Conservation (phyloP, 192 early-diverging fungal genomes). For the Gamsiella multidivaricata region DNA sequence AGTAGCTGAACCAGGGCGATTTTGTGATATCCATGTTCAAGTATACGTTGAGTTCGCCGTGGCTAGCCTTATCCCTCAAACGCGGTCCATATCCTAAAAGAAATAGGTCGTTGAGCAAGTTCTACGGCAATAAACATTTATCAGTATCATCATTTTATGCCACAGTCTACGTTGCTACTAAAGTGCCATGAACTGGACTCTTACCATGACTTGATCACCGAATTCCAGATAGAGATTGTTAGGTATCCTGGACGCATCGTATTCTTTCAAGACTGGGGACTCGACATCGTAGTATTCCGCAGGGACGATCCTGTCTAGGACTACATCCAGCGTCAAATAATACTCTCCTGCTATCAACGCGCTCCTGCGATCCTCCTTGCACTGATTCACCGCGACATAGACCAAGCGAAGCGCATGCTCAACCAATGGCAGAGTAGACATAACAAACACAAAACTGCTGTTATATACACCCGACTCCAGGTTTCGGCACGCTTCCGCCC, state of each 20-base stretch:
- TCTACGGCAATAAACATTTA: slow-evolving; percentile 15
- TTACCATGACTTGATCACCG: slow-evolving; percentile 17
- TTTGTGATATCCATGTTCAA: slow-evolving; percentile 12
- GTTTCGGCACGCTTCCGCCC: slow-evolving; percentile 11
- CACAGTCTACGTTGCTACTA: background rate
- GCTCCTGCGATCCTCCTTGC: slow-evolving; percentile 35
- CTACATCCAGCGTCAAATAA: slow-evolving; percentile 43
- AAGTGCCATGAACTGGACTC: background rate
- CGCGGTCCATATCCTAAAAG: slow-evolving; percentile 17
- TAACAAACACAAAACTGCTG: slow-evolving; percentile 24
- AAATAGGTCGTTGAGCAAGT: slow-evolving; percentile 32
- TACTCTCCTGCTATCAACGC: slow-evolving; percentile 46
- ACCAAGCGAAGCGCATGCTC: slow-evolving; percentile 29
- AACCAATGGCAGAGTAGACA: slow-evolving; percentile 32
- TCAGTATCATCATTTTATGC: background rate
- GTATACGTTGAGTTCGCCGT: slow-evolving; percentile 37
- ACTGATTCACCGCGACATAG: slow-evolving; percentile 28
- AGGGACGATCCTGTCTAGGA: slow-evolving; percentile 24
- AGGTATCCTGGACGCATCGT: background rate
- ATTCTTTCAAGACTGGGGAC: background rate
- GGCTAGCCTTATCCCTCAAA: slow-evolving; percentile 39
- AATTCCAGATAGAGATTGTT: slow-evolving; percentile 15
- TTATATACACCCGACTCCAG: background rate
- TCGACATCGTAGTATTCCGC: slow-evolving; percentile 14
- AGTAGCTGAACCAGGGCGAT: slow-evolving; percentile 35